phyloP scores from a whole-genome alignment of 2,329 filamentous ascomycete species.

The Microcera coccophila region DNA sequence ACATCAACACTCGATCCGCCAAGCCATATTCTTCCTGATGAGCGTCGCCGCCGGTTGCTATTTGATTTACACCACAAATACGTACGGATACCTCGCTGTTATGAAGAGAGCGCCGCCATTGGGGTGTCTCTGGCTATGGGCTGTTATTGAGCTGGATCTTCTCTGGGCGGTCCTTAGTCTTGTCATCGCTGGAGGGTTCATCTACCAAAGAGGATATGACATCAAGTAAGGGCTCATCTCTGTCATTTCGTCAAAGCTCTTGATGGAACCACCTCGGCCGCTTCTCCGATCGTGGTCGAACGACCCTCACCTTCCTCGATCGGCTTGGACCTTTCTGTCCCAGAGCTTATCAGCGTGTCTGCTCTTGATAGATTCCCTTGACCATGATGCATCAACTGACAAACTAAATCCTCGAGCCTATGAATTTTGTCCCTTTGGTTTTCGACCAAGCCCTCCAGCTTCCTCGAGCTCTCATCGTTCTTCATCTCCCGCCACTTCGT shows the following conservation, averaged over 20 bases:
- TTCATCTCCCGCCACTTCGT: constrained; percentile 29
- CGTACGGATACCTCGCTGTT: constrained; percentile 74
- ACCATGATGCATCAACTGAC: constrained; percentile 10
- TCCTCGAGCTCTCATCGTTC: constrained; percentile 27
- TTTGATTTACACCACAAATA: constrained; percentile 77
- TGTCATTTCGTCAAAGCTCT: not conserved
- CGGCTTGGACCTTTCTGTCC: not conserved
- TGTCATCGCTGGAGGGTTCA: constrained; percentile 40
- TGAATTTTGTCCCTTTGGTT: constrained; percentile 24
- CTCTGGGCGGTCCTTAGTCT: constrained; percentile 58
- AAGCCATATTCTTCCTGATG: constrained; percentile 59
- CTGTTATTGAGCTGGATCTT: constrained; percentile 79
- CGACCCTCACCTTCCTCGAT: not conserved
- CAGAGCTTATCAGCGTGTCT: constrained; percentile 9
- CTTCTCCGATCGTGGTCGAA: too few relatives aligned
- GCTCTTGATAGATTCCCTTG: constrained; percentile 11
- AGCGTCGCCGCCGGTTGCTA: constrained; percentile 68
- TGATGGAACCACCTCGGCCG: constrained; percentile 5
- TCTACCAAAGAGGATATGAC: constrained; percentile 49
- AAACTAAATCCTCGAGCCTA: constrained; percentile 18
- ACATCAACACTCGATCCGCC: constrained; percentile 48
- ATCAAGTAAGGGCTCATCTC: constrained; percentile 26
- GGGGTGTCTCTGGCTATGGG: constrained; percentile 90
- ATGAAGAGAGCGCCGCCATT: constrained; percentile 91
- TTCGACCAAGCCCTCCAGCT: constrained; percentile 22